phyloP scores from a whole-genome alignment of 139 green algal species.

The Deuterostichococcus epilithicus region DNA sequence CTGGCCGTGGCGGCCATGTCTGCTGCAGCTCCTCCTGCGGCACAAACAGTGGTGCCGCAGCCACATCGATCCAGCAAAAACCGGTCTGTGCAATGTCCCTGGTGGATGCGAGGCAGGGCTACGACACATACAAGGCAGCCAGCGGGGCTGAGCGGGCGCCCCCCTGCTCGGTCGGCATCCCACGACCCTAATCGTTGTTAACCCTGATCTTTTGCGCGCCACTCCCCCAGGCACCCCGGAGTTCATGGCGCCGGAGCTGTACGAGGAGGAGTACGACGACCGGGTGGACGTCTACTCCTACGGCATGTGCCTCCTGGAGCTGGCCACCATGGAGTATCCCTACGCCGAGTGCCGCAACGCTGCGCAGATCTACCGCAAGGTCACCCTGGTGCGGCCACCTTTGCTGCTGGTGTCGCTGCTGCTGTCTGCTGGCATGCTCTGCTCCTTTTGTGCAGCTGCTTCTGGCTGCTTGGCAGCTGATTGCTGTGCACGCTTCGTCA shows the following conservation, averaged over 20 bases:
- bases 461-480: not conserved
- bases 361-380: constrained; percentile 98
- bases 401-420: not conserved
- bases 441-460: not conserved
- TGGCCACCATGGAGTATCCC: constrained; percentile 96
- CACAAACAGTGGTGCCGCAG: not conserved
- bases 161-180: too few species aligned
- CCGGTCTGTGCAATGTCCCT: too few species aligned
- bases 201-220: too few species aligned
- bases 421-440: not conserved
- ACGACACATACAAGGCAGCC: too few species aligned
- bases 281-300: constrained; percentile 96
- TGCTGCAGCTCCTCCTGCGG: too few species aligned
- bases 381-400: constrained; percentile 64
- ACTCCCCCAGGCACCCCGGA: constrained; percentile 74
- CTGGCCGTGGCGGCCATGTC: too few species aligned
- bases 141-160: too few species aligned
- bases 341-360: constrained; percentile 97
- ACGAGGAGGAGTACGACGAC: constrained; percentile 99
- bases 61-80: too few species aligned
- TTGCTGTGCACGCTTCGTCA: not conserved
- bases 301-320: constrained; percentile 98
- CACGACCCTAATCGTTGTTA: too few species aligned
- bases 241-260: constrained; percentile 99
- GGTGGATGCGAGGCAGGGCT: too few species aligned